Conservation (phyloP, 83 land plant species). For the Thuja plicata region DNA sequence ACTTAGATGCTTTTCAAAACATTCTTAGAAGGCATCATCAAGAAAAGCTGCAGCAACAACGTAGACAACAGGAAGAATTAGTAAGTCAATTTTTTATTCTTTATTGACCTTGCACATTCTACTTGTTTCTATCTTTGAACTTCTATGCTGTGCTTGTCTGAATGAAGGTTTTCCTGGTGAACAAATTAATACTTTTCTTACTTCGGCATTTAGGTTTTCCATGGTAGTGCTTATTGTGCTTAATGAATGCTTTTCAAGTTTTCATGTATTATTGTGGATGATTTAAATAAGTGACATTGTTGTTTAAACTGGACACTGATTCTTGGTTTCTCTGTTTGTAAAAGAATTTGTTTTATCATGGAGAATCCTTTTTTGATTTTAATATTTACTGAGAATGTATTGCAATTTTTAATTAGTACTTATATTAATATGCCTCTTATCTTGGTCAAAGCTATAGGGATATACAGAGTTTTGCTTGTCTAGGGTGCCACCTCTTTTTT, state of each 20-base stretch:
- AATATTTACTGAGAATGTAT: neutral
- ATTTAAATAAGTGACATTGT: neutral
- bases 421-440: neutral
- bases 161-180: neutral
- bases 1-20: conserved; percentile 52
- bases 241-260: neutral
- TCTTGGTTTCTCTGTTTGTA: too few relatives aligned
- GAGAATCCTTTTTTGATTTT: neutral
- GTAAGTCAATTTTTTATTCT: conserved; percentile 29
- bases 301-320: neutral
- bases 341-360: too few relatives aligned
- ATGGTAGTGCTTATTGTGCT: neutral
- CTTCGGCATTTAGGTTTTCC: neutral
- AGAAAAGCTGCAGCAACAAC: conserved; percentile 38
- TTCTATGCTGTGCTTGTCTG: neutral
- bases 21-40: conserved; percentile 41
- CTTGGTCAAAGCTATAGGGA: neutral
- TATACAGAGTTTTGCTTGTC: neutral
- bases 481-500: neutral
- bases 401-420: neutral
- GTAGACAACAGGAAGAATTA: conserved; percentile 56
- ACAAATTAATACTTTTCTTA: neutral
- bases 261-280: neutral
- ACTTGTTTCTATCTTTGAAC: neutral
- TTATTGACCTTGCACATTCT: neutral